phyloP scores from a whole-genome alignment of 2,329 filamentous ascomycete species.

The Didymella sp. region DNA sequence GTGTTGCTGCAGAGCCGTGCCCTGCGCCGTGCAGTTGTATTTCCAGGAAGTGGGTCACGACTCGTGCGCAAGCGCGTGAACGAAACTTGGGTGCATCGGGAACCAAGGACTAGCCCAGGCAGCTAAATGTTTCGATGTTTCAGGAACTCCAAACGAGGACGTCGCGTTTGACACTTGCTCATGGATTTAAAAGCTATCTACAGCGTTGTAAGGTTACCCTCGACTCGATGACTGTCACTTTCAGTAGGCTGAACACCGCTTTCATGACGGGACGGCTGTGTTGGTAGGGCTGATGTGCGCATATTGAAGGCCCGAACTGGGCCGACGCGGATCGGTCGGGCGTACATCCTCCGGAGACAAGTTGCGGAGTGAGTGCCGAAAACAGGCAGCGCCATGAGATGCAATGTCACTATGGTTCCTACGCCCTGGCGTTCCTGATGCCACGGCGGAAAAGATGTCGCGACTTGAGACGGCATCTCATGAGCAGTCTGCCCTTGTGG shows the following conservation, averaged over 20 bases:
- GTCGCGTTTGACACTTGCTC: not conserved
- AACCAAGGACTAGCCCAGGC: conserved; percentile 5
- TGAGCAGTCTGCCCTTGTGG: not conserved
- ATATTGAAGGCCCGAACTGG: conserved; percentile 10
- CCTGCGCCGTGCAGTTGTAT: conserved; percentile 7
- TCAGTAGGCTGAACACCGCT: not conserved
- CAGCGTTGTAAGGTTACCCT: not conserved
- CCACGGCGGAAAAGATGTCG: not conserved
- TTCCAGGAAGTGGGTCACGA: conserved; percentile 9
- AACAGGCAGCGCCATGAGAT: not conserved
- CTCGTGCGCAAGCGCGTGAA: conserved; percentile 2
- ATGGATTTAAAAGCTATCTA: not conserved
- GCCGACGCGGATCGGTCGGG: conserved; percentile 11
- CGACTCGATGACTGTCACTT: not conserved
- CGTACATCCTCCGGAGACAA: not conserved
- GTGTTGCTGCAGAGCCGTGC: not conserved
- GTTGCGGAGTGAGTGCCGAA: conserved; percentile 3
- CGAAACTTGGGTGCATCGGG: conserved; percentile 11
- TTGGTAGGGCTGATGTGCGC: conserved; percentile 12
- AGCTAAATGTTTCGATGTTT: conserved; percentile 4
- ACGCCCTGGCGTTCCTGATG: conserved; percentile 6
- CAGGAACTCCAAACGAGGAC: not conserved
- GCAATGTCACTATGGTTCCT: conserved; percentile 11
- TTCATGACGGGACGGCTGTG: not conserved
- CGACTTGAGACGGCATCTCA: not conserved